Evolutionary conservation across 768 basidiomycete species (phyloP).

Genomic region (Mycena amicta): DNA sequence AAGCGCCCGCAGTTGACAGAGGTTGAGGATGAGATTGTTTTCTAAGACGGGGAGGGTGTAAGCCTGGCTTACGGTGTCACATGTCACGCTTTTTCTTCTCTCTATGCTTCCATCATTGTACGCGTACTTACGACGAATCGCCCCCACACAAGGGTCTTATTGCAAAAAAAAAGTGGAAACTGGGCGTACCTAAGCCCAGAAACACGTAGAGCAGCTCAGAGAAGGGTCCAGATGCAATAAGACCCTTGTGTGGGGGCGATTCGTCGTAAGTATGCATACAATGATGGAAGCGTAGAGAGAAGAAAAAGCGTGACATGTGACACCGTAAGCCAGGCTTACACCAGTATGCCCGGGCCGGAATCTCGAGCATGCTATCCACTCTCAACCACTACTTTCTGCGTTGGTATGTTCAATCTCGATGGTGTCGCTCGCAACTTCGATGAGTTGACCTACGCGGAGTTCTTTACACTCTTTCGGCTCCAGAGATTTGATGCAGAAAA

Average conservation of each 20-base stretch:
- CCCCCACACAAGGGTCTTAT: background rate
- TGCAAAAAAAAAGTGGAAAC: no score
- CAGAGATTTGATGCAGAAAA: no score
- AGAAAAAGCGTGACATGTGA: background rate
- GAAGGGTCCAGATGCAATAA: no score
- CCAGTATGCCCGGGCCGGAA: background rate
- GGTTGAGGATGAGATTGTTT: background rate
- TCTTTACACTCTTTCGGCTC: no score
- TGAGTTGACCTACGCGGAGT: no score
- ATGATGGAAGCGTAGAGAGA: background rate
- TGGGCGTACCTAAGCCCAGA: no score
- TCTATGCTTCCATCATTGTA: background rate
- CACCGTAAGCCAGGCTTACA: background rate
- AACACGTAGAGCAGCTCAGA: no score
- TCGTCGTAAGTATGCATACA: background rate
- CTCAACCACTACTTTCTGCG: background rate
- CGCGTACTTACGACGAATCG: background rate
- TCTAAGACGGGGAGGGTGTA: slow-evolving; percentile 1
- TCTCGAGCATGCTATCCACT: no score
- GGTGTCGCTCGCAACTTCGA: no score
- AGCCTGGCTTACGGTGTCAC: background rate
- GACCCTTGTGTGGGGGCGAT: background rate
- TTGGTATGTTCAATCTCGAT: no score
- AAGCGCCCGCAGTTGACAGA: background rate
- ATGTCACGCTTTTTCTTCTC: background rate